Percentiles rank a stretch among this genome's conserved stretches.
These are phyloP conservation scores for Amanita polypyramis DNA, from an alignment of 768 basidiomycete genomes.

Conservation along the genomic window DNA sequence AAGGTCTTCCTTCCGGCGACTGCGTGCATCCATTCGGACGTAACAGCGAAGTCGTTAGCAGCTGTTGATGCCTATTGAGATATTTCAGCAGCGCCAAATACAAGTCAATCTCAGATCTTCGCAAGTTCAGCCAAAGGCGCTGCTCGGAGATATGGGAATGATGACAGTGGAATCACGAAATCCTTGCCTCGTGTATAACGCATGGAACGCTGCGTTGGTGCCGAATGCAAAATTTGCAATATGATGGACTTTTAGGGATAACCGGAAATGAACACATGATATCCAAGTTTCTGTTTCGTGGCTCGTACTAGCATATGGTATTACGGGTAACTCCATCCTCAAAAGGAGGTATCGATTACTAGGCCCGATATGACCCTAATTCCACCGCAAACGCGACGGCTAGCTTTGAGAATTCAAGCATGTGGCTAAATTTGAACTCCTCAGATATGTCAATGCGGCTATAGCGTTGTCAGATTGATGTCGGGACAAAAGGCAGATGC, in stretches of 20 bases:
- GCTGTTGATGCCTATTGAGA: slow-evolving; percentile 1
- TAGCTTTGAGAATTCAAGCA: slow-evolving; percentile 82
- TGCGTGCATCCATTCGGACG: slow-evolving; percentile 23
- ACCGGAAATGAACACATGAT: neutral
- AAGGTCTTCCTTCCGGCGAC: slow-evolving; percentile 40
- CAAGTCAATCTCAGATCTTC: neutral
- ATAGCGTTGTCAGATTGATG: slow-evolving; percentile 10
- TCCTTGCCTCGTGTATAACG: neutral
- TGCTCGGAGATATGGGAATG: slow-evolving; percentile 2
- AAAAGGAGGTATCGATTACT: slow-evolving; percentile 8
- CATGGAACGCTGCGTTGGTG: neutral
- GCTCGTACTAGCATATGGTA: neutral
- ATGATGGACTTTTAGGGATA: neutral
- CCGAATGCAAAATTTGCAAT: neutral
- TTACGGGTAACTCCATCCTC: neutral
- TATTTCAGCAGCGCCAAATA: slow-evolving; percentile 1
- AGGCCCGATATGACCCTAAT: slow-evolving; percentile 41
- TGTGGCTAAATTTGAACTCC: slow-evolving; percentile 87
- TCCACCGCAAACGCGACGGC: slow-evolving; percentile 74
- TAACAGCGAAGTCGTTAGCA: neutral
- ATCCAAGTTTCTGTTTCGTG: neutral
- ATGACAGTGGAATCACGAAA: neutral
- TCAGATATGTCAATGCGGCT: slow-evolving; percentile 78
- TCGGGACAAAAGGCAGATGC: slow-evolving; percentile 18
- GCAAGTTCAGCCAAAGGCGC: neutral